Evolutionary conservation across 2,329 filamentous ascomycete genomes (phyloP).

Genomic region (Colletotrichum tanaceti): DNA sequence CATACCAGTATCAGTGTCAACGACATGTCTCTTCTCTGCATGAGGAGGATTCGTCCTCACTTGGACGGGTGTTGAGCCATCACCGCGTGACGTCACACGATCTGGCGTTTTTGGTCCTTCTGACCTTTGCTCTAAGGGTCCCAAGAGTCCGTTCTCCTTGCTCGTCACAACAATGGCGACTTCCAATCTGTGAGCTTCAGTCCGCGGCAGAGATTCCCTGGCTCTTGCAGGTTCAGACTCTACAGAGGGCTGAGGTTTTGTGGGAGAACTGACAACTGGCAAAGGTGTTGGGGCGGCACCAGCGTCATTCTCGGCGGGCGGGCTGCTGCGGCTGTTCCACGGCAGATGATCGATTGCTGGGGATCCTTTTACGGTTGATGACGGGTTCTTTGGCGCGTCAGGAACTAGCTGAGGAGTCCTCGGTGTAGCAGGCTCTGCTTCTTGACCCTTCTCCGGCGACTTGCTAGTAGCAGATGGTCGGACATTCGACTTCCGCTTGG

Average conservation of each 20-base stretch:
- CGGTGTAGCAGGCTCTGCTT: slow-evolving; percentile 14
- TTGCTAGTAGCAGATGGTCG: slow-evolving; percentile 41
- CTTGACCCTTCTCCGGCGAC: slow-evolving; percentile 10
- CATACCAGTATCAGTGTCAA: background rate
- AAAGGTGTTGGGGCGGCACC: background rate
- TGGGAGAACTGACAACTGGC: background rate
- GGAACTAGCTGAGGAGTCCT: slow-evolving; percentile 27
- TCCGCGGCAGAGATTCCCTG: background rate
- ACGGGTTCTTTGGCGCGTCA: slow-evolving; percentile 39
- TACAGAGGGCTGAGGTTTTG: background rate
- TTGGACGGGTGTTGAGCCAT: background rate
- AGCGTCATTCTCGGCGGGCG: background rate
- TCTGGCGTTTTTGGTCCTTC: slow-evolving; percentile 4
- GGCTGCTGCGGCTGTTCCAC: slow-evolving; percentile 1
- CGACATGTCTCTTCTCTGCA: slow-evolving; percentile 7
- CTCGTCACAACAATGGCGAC: background rate
- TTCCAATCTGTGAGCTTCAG: background rate
- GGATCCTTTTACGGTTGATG: slow-evolving; percentile 34
- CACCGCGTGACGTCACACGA: background rate
- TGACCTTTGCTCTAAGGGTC: background rate
- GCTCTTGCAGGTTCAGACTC: background rate
- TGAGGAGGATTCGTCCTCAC: slow-evolving; percentile 6
- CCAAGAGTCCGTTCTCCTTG: background rate
- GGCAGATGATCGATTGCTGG: slow-evolving; percentile 2
- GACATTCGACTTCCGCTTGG: slow-evolving; percentile 48